Evolutionary conservation across 257 asterid species (phyloP), one percentile per base, ranked within the genome.

Genomic region (Phtheirospermum japonicum): DNA sequence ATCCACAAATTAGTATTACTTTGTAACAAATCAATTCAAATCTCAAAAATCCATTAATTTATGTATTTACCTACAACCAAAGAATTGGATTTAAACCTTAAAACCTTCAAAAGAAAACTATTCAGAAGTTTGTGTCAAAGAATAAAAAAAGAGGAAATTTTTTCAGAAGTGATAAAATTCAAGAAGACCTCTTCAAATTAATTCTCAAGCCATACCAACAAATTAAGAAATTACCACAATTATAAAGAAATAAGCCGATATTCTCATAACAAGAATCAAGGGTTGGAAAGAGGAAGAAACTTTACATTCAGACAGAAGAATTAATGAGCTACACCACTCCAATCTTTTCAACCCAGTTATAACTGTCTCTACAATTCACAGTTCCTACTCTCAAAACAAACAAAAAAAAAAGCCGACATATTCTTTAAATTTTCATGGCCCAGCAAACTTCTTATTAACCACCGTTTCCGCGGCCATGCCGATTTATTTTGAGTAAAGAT

Each of bases 221-320:
- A 3, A 40, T 60, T n/a, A n/a, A n/a, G n/a, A n/a, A n/a, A n/a
- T n/a, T n/a, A n/a, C n/a, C n/a, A n/a, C n/a, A n/a, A n/a, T 19
- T 14, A 57, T 42, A 37, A 46, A 57, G 37, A 26, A 64, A 17
- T 14, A 39, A 75, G 76, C 58, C 73, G 69, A 72, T 62, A 64
- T 34, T 19, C 14, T 19, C 42, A 60, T 61, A 39, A 69, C 58
- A 61, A 57, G 69, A 45, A 69, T 64, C 76, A 46, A 14, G 67
- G 46, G 54, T 19, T 65, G 55, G 73, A 11, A 7, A 49, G 18
- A 49, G 30, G 59, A 58, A 57, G 69, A 39, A 69, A 67, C 76
- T 74, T 75, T 78, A 85, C 91, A 86, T 71, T 67, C 54, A 46
- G 58, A 46, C 14, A 23, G 68, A 17, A 63, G 69, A 66, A 50